Percentiles rank a stretch among this genome's conserved stretches.
Evolutionary conservation across 148 eudicot genomes (phyloP).

Genomic region (Talinum fruticosum): DNA sequence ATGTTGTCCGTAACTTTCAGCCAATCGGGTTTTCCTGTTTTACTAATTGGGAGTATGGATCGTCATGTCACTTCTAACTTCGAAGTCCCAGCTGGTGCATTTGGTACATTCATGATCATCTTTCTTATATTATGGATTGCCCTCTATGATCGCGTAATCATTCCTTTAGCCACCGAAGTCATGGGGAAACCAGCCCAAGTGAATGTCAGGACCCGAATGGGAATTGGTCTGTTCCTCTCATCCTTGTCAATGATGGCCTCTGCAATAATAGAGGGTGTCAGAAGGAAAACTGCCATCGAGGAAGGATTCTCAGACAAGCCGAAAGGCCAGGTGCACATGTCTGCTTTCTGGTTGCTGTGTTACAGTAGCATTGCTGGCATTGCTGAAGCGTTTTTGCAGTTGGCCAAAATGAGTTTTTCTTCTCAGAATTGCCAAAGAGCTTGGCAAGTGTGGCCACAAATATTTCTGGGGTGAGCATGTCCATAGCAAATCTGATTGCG

Average conservation of each 20-base stretch:
- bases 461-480: slow-evolving; percentile 33
- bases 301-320: slow-evolving; percentile 29
- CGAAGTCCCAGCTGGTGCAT: slow-evolving; percentile 61
- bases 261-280: slow-evolving; percentile 39
- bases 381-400: slow-evolving; percentile 48
- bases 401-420: slow-evolving; percentile 56
- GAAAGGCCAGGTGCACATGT: slow-evolving; percentile 33
- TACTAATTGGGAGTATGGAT: slow-evolving; percentile 65
- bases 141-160: slow-evolving; percentile 45
- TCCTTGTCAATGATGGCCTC: slow-evolving; percentile 31
- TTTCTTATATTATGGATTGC: slow-evolving; percentile 45
- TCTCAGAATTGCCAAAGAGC: slow-evolving; percentile 50
- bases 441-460: slow-evolving; percentile 59
- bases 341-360: slow-evolving; percentile 63
- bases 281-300: slow-evolving; percentile 34
- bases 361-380: slow-evolving; percentile 44
- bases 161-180: slow-evolving; percentile 44
- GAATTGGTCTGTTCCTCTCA: slow-evolving; percentile 47
- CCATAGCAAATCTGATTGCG: slow-evolving; percentile 37
- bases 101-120: slow-evolving; percentile 33
- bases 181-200: slow-evolving; percentile 36
- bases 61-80: slow-evolving; percentile 47
- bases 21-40: slow-evolving; percentile 41
- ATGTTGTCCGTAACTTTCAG: slow-evolving; percentile 31
- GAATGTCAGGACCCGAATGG: slow-evolving; percentile 49